phyloP scores from a whole-genome alignment of 129 eudicot genomes.

The Arctium minus region DNA sequence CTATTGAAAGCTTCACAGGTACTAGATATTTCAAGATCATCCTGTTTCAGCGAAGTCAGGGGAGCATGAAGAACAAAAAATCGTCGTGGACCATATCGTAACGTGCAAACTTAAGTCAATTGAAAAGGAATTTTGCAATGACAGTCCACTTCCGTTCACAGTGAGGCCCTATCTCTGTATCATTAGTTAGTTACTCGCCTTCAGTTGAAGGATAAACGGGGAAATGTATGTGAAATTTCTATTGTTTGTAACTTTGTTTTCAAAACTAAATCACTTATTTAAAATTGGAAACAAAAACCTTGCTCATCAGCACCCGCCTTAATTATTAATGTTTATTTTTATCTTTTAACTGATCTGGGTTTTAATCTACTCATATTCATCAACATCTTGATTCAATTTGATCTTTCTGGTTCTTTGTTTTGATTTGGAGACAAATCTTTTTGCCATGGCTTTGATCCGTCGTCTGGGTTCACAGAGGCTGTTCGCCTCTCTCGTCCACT shows the following conservation, averaged over 20 bases:
- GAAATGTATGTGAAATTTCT: neutral
- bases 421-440: no score
- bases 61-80: neutral
- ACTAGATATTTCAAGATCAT: constrained; percentile 93
- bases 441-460: no score
- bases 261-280: neutral
- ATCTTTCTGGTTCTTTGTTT: no score
- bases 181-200: neutral
- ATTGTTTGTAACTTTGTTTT: neutral
- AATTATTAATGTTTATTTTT: neutral
- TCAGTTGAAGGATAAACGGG: neutral
- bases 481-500: no score
- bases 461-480: no score
- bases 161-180: no score
- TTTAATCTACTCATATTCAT: neutral
- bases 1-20: constrained; percentile 98
- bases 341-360: no score
- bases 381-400: neutral
- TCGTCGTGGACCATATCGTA: neutral
- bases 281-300: neutral
- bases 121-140: neutral
- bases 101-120: neutral
- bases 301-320: neutral
- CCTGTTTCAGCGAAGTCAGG: constrained; percentile 38
- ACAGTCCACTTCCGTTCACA: neutral